Evolutionary conservation across 768 basidiomycete genomes (phyloP).

Genomic region (Lyophyllum shimeji): DNA sequence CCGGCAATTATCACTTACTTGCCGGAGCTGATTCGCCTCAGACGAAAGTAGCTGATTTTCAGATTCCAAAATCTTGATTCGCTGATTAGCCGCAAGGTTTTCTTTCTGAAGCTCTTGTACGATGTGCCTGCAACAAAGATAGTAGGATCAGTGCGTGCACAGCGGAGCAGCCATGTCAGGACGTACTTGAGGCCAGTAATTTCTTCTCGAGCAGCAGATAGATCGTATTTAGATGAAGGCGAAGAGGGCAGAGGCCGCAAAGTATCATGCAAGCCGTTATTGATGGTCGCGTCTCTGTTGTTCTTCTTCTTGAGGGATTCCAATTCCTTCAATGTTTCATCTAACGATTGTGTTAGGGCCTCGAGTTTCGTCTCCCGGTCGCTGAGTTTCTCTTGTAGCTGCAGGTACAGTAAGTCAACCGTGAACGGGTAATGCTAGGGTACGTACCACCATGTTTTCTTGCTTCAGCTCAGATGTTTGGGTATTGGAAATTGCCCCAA

Average conservation of each 20-base stretch:
- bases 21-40: slow-evolving; percentile 71
- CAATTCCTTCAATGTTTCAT: slow-evolving; percentile 45
- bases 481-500: slow-evolving; percentile 12
- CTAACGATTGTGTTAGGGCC: slow-evolving; percentile 27
- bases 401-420: background rate
- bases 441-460: slow-evolving; percentile 23
- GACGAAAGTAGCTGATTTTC: slow-evolving; percentile 72
- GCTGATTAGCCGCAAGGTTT: slow-evolving; percentile 57
- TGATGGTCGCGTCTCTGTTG: slow-evolving; percentile 56
- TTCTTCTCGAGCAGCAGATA: slow-evolving; percentile 55
- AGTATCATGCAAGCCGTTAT: slow-evolving; percentile 35
- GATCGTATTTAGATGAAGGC: slow-evolving; percentile 52
- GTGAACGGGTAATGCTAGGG: background rate
- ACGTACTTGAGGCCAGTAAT: slow-evolving; percentile 80
- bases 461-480: slow-evolving; percentile 10
- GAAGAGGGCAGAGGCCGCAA: slow-evolving; percentile 19
- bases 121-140: slow-evolving; percentile 57
- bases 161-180: background rate
- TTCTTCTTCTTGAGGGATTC: slow-evolving; percentile 56
- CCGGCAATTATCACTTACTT: slow-evolving; percentile 39
- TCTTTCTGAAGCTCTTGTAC: slow-evolving; percentile 89
- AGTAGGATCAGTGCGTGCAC: background rate
- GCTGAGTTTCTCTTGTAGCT: slow-evolving; percentile 27
- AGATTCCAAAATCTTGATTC: slow-evolving; percentile 68
- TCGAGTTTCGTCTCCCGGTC: slow-evolving; percentile 28